A percentile compares a stretch with the other conserved stretches of the same genome.
Evolutionary conservation across 345 rosid species (phyloP).

Genomic region (Arabidopsis suecica): DNA sequence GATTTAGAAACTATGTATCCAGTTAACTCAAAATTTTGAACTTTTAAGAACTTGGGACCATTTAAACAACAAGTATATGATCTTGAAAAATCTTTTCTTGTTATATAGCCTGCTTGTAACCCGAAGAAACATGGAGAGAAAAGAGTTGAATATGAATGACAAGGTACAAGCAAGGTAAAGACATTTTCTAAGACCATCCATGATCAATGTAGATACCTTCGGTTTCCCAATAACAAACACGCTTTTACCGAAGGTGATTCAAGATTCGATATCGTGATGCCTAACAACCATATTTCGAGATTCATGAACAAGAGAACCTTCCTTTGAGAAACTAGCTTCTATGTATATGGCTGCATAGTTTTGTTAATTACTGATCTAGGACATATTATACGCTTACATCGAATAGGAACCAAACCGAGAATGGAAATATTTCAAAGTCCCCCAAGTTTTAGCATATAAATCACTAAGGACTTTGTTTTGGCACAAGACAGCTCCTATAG

Average conservation of each 20-base stretch:
- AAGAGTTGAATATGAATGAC: constrained; percentile 8
- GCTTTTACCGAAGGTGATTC: neutral
- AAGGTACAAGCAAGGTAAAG: neutral
- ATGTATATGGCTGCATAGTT: neutral
- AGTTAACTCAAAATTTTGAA: neutral
- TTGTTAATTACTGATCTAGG: neutral
- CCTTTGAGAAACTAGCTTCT: constrained; percentile 3
- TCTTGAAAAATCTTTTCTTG: neutral
- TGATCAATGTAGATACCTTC: neutral
- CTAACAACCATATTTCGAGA: neutral
- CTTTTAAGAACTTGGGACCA: neutral
- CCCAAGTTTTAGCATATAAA: neutral
- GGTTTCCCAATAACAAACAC: neutral
- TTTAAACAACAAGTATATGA: constrained; percentile 2
- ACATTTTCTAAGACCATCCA: constrained; percentile 6
- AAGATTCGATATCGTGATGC: neutral
- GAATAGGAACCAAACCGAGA: neutral
- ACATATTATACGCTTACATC: neutral
- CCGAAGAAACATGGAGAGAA: constrained; percentile 5
- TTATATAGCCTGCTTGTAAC: constrained; percentile 8
- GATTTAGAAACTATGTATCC: neutral
- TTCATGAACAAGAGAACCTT: constrained; percentile 17
- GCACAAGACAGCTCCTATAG: neutral
- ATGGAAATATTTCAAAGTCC: neutral
- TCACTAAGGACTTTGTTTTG: neutral